Percentiles rank a stretch among this genome's conserved stretches.
Conservation (phyloP, 495 filamentous ascomycete genomes). For the Aspergillus homomorphus region DNA sequence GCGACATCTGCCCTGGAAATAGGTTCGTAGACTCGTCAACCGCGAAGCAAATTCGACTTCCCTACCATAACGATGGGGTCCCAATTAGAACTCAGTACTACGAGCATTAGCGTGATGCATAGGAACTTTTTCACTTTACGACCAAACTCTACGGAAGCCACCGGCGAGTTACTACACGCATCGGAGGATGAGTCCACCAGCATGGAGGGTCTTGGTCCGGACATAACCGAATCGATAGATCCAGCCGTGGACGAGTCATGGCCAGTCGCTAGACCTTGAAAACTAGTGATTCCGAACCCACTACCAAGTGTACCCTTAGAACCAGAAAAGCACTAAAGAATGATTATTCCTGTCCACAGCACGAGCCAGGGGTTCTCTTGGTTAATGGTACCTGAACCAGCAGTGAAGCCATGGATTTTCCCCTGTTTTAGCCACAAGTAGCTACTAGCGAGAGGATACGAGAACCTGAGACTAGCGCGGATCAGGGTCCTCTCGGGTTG, state of each 20-base stretch:
- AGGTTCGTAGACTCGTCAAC: too few relatives aligned
- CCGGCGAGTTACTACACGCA: too few relatives aligned
- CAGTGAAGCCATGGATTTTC: neutral
- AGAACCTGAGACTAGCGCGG: neutral
- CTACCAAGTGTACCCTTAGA: neutral
- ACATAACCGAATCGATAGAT: neutral
- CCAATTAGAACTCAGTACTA: too few relatives aligned
- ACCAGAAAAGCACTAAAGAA: neutral
- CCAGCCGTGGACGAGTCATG: neutral
- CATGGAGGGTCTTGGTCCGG: neutral
- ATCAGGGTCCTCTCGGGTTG: neutral
- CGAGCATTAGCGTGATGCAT: too few relatives aligned
- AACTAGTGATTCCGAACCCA: neutral
- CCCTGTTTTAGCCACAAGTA: neutral
- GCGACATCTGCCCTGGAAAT: too few relatives aligned
- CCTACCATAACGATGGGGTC: too few relatives aligned
- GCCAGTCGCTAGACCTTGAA: neutral
- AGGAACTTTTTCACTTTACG: too few relatives aligned
- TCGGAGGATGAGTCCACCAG: too few relatives aligned
- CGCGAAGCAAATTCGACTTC: too few relatives aligned
- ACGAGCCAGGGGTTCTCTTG: neutral
- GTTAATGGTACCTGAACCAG: neutral
- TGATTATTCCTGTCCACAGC: neutral
- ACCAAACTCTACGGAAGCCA: too few relatives aligned
- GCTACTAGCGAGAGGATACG: neutral